phyloP scores from a whole-genome alignment of 2,329 filamentous ascomycete species.

The Biscogniauxia marginata region DNA sequence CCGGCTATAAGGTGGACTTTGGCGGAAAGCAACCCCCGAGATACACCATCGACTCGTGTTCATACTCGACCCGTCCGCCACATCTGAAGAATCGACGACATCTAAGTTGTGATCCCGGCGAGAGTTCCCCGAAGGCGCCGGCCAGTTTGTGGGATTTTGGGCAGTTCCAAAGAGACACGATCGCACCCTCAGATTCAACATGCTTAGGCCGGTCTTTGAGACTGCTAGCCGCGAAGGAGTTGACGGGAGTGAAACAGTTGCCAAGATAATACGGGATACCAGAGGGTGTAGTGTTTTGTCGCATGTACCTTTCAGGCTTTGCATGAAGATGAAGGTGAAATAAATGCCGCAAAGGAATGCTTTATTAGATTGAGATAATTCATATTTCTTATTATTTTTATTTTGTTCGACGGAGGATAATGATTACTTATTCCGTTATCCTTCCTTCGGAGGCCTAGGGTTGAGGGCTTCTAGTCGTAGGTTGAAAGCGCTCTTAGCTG shows the following conservation, averaged over 20 bases:
- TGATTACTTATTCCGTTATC: too few species aligned
- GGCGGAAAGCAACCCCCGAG: background rate
- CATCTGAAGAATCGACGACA: background rate
- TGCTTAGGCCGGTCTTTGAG: conserved; percentile 14
- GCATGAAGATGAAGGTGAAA: too few species aligned
- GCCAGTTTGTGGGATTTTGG: conserved; percentile 12
- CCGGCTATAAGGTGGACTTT: conserved; percentile 9
- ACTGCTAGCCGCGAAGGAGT: background rate
- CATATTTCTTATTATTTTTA: too few species aligned
- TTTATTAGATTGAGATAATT: too few species aligned
- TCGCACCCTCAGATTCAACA: conserved; percentile 7
- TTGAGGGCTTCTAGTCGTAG: too few species aligned
- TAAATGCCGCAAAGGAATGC: too few species aligned
- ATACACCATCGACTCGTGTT: conserved; percentile 1
- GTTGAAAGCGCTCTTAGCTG: too few species aligned
- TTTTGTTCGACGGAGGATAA: too few species aligned
- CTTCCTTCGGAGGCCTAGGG: too few species aligned
- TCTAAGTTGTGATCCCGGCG: background rate
- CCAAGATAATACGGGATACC: too few species aligned
- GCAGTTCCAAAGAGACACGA: conserved; percentile 8
- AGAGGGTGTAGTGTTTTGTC: too few species aligned
- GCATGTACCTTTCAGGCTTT: too few species aligned
- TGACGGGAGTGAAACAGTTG: background rate
- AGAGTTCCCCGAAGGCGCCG: conserved; percentile 1
- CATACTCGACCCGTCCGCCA: conserved; percentile 3